Base-by-base conservation (phyloP, 352 stramenopile species). In the Phytophthora lateralis region DNA sequence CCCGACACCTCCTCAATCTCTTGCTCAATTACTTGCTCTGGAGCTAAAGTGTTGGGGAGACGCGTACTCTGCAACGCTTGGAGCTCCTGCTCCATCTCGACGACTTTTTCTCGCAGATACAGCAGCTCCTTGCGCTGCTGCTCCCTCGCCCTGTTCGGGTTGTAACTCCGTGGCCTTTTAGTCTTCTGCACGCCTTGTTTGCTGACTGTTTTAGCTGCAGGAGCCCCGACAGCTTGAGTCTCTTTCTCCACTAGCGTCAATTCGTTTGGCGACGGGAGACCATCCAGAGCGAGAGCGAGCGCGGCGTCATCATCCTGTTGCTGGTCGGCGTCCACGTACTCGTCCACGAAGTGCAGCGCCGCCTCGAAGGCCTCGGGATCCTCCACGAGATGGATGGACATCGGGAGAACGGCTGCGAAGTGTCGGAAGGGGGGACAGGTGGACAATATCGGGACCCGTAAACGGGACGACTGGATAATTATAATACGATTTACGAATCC, bases 101-200 rank as follows among this genome's bases (percentile, higher is more conserved):
- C 46, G 6, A 78, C 75, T 34, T 77, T 80, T 5, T 71, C 63
- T n/a, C 67, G 58, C 37, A 83, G 52, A 55, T 81, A 79, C n/a
- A 75, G 27, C 3, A 83, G 63, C 46, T 83, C 75, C 29, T 79
- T 66, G 17, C 66, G 65, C 8, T 76, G 60, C 27, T 75, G 59
- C 26, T 81, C 75, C 15, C 75, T 60, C 8, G 72, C 72, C 10
- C 47, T 35, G 52, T 83, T 83, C 7, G 72, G 63, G 32, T 78
- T 78, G 64, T 64, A 78, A 9, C 53, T 75, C 18, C 69, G 53
- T 41, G 60, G 30, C 51, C 69, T 75, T 11, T 63, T 56, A 4
- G 18, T 20, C 17, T 62, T 63, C 24, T 59, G 67, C 15, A 26
- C n/a, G 26, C 30, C 42, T 29, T 47, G 41, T 59, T 71, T 43